These are phyloP conservation scores for Aeminium ludgeri DNA, from an alignment of 495 filamentous ascomycete species.

Conservation along the genomic window DNA sequence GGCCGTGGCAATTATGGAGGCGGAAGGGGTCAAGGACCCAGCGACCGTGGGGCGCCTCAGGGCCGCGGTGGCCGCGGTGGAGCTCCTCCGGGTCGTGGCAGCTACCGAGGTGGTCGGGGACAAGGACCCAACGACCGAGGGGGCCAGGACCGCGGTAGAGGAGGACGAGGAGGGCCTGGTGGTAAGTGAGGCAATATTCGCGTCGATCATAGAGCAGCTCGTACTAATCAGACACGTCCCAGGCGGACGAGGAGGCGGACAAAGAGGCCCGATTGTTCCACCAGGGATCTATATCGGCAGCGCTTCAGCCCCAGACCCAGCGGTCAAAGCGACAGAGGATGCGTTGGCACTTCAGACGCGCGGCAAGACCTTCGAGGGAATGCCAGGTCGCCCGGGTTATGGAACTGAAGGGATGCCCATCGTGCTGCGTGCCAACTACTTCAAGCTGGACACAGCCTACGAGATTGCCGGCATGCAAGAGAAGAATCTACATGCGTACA, in stretches of 20 bases:
- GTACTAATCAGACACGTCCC: not conserved
- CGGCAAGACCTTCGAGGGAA: not conserved
- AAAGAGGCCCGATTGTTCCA: not conserved
- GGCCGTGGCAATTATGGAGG: not conserved
- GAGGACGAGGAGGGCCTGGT: conserved; percentile 4
- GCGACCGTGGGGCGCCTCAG: conserved; percentile 2
- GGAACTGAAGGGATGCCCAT: conserved; percentile 12
- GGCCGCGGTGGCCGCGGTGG: conserved; percentile 3
- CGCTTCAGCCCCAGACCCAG: not conserved
- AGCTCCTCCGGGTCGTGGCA: conserved; percentile 1
- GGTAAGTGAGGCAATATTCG: not conserved
- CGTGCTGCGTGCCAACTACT: conserved; percentile 32
- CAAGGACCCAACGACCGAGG: conserved; percentile 6
- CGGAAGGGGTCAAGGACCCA: not conserved
- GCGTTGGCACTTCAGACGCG: conserved; percentile 4
- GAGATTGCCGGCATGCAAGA: conserved; percentile 2
- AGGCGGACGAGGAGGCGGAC: not conserved
- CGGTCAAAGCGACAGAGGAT: conserved; percentile 7
- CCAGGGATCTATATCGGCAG: not conserved
- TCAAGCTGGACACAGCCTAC: conserved; percentile 19
- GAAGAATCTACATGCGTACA: conserved; percentile 5
- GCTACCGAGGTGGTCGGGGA: conserved; percentile 8
- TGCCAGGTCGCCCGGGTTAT: not conserved
- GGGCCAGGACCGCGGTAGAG: conserved; percentile 1
- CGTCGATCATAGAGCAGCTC: not conserved